phyloP scores from a whole-genome alignment of 2,329 filamentous ascomycete species.

The Pseudocercospora fijiensis region DNA sequence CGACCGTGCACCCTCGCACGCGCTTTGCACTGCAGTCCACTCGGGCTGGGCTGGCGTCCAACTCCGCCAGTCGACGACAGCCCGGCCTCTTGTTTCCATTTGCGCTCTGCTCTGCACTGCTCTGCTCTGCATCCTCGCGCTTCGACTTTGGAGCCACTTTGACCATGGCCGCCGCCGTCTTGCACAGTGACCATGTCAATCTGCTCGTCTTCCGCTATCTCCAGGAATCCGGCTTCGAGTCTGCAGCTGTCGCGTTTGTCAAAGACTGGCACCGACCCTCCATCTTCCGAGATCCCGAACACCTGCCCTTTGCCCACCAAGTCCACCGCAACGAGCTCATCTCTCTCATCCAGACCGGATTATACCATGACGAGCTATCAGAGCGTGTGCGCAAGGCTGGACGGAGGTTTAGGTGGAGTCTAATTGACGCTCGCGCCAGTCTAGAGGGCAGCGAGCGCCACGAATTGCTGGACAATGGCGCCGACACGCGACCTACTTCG shows the following conservation, averaged over 20 bases:
- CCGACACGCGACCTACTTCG: constrained; percentile 16
- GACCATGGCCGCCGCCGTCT: constrained; percentile 28
- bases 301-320: constrained; percentile 59
- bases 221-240: constrained; percentile 40
- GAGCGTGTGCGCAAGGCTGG: constrained; percentile 28
- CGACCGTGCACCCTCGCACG: not conserved
- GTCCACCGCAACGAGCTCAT: constrained; percentile 61
- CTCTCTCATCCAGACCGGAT: constrained; percentile 62
- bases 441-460: constrained; percentile 21
- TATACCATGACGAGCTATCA: constrained; percentile 48
- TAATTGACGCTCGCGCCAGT: constrained; percentile 26
- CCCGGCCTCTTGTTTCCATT: not conserved
- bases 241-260: constrained; percentile 56
- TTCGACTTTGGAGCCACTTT: not conserved
- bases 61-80: not conserved
- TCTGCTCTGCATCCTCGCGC: not conserved
- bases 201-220: constrained; percentile 66
- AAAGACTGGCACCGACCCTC: constrained; percentile 58
- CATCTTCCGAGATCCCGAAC: constrained; percentile 53
- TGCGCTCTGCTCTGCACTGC: not conserved
- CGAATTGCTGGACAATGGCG: constrained; percentile 19
- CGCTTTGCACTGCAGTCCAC: not conserved
- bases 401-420: constrained; percentile 32
- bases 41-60: not conserved
- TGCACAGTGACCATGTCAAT: constrained; percentile 64